phyloP scores from a whole-genome alignment of 164 flowering plant species.

The Echeveria elegans region DNA sequence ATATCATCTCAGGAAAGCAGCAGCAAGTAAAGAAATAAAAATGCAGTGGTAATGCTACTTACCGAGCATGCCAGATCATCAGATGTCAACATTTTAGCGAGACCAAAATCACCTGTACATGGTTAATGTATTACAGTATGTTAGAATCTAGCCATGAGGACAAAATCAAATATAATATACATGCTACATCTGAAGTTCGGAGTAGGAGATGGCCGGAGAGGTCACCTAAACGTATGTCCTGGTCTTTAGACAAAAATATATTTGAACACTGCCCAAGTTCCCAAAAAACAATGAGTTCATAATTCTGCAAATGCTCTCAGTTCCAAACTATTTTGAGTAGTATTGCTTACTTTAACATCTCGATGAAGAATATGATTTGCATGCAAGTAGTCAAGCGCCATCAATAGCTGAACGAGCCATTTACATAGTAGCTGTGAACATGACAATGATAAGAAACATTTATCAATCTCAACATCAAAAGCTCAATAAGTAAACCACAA shows the following conservation, averaged over 20 bases:
- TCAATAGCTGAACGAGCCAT: conserved; percentile 92
- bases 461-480: neutral
- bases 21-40: neutral
- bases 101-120: conserved; percentile 94
- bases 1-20: too few relatives aligned
- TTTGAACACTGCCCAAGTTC: conserved; percentile 78
- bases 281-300: conserved; percentile 10
- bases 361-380: conserved; percentile 91
- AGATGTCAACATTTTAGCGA: conserved; percentile 87
- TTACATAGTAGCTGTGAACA: conserved; percentile 76
- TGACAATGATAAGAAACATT: neutral
- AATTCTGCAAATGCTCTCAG: neutral
- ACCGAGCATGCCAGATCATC: conserved; percentile 99
- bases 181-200: neutral
- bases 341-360: conserved; percentile 88
- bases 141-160: too few relatives aligned
- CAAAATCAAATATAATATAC: neutral
- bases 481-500: neutral
- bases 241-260: conserved; percentile 88
- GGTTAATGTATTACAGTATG: conserved; percentile 1
- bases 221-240: conserved; percentile 86
- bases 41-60: conserved; percentile 31
- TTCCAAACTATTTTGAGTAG: too few relatives aligned
- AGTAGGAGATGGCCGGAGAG: neutral
- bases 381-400: conserved; percentile 96